A percentile compares a stretch with the other conserved stretches of the same genome.
Conservation (phyloP, 352 stramenopile genomes). For the Phytophthora sp. region DNA sequence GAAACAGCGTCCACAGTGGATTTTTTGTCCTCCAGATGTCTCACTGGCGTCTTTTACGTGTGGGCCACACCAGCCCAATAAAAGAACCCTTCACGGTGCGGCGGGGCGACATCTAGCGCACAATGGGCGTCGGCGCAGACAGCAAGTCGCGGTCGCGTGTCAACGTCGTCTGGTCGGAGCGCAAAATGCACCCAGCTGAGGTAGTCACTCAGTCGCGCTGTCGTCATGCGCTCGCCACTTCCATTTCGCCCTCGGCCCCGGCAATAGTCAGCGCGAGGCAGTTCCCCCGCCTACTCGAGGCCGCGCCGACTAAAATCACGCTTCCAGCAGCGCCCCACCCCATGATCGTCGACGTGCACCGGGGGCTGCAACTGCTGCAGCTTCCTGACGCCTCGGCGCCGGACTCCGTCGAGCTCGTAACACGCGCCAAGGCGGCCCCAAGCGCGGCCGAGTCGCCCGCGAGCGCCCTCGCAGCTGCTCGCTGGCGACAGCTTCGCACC, state of each 20-base stretch:
- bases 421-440: neutral
- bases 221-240: slow-evolving; percentile 13
- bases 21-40: neutral
- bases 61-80: slow-evolving; percentile 13
- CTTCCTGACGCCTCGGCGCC: neutral
- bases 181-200: slow-evolving; percentile 14
- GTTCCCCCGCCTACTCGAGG: neutral
- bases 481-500: slow-evolving; percentile 42
- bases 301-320: neutral
- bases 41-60: neutral
- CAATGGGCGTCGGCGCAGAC: too few species aligned
- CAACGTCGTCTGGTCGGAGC: slow-evolving; percentile 7
- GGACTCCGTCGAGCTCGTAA: slow-evolving; percentile 14
- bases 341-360: slow-evolving; percentile 27
- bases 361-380: slow-evolving; percentile 5
- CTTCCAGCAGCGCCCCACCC: neutral
- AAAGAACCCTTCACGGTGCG: slow-evolving; percentile 16
- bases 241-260: slow-evolving; percentile 1
- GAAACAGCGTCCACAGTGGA: neutral
- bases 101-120: slow-evolving; percentile 17
- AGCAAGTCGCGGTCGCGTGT: too few species aligned
- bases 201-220: slow-evolving; percentile 10
- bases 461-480: neutral
- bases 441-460: neutral
- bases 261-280: neutral